These are phyloP conservation scores for Plasmodium gaboni DNA, from an alignment of 169 alveolate genomes.

Conservation along the genomic window DNA sequence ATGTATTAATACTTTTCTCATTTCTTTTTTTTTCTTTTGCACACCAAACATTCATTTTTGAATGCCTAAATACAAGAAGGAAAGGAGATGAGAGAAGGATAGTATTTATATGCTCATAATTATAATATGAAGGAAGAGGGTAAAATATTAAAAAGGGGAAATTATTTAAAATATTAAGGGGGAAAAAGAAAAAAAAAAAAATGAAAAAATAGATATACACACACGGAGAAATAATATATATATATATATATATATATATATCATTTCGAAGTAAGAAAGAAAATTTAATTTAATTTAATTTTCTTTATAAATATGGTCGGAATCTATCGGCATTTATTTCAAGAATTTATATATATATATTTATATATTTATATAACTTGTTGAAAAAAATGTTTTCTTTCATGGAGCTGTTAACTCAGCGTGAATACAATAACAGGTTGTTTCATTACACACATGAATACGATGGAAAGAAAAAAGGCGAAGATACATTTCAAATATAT, in stretches of 20 bases:
- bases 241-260: background rate
- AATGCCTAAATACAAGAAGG: too few species aligned
- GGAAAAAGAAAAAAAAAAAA: background rate
- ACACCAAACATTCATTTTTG: too few species aligned
- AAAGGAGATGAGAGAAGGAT: too few species aligned
- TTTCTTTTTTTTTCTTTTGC: too few species aligned
- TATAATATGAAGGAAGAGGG: background rate
- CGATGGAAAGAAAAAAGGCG: slow-evolving; percentile 36
- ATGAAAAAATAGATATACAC: background rate
- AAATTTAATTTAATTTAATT: slow-evolving; percentile 4
- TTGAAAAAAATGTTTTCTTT: slow-evolving; percentile 17
- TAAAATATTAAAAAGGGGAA: too few species aligned
- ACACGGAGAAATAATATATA: background rate
- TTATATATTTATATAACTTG: background rate
- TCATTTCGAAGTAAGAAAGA: slow-evolving; percentile 58
- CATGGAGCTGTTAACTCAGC: slow-evolving; percentile 75
- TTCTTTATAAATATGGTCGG: slow-evolving; percentile 30
- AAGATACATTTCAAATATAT: slow-evolving; percentile 4
- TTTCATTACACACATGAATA: slow-evolving; percentile 57
- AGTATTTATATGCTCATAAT: too few species aligned
- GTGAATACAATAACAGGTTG: slow-evolving; percentile 75
- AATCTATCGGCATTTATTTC: slow-evolving; percentile 56
- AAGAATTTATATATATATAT: background rate
- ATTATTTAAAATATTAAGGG: background rate
- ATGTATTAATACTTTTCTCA: too few species aligned